These are phyloP conservation scores for Plasmodium gonderi DNA, from an alignment of 169 alveolate species.

Conservation along the genomic window DNA sequence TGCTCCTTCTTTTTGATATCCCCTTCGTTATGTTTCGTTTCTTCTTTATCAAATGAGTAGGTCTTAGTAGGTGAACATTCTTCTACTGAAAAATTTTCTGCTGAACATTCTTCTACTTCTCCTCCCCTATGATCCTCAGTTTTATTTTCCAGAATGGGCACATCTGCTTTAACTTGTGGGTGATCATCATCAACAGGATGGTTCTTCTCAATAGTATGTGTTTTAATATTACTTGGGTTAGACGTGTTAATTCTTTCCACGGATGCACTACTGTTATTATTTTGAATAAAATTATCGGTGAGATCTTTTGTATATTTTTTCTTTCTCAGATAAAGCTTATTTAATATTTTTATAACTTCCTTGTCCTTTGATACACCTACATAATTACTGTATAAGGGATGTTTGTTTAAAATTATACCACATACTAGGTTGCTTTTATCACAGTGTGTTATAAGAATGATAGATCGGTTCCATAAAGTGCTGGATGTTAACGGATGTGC, in stretches of 20 bases:
- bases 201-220: too few relatives aligned
- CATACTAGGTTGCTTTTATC: slow-evolving; percentile 69
- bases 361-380: slow-evolving; percentile 20
- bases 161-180: too few relatives aligned
- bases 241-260: not conserved
- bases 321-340: slow-evolving; percentile 19
- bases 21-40: too few relatives aligned
- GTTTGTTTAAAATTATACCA: slow-evolving; percentile 61
- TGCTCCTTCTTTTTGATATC: too few relatives aligned
- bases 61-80: too few relatives aligned
- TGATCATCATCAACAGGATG: too few relatives aligned
- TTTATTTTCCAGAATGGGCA: too few relatives aligned
- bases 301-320: not conserved
- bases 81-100: too few relatives aligned
- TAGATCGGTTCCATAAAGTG: slow-evolving; percentile 46
- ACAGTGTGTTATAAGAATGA: slow-evolving; percentile 43
- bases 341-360: slow-evolving; percentile 19
- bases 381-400: slow-evolving; percentile 44
- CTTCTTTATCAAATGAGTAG: too few relatives aligned
- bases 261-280: not conserved
- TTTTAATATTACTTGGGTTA: too few relatives aligned
- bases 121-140: too few relatives aligned
- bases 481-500: slow-evolving; percentile 60
- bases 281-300: not conserved
- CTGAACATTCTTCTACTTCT: too few relatives aligned